phyloP scores from a whole-genome alignment of 345 rosid species.

The Streptanthus diversifolius region DNA sequence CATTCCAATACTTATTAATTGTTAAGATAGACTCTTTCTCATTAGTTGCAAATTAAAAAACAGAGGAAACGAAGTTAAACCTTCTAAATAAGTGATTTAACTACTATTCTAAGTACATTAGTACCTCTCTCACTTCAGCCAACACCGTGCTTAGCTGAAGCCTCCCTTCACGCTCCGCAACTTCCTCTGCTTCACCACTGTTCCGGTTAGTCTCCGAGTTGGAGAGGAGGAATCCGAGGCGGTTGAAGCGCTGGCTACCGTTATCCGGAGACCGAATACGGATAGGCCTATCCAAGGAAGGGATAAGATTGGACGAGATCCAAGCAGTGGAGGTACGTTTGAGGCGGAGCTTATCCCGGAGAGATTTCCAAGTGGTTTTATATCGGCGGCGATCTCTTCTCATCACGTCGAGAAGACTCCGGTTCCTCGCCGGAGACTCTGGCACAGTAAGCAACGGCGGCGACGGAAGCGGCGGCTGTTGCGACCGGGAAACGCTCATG shows the following conservation, averaged over 20 bases:
- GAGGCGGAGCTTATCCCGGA: slow-evolving; percentile 60
- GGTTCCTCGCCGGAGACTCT: slow-evolving; percentile 3
- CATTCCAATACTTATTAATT: no score
- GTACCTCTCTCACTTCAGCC: slow-evolving; percentile 52
- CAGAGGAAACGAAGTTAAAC: neutral
- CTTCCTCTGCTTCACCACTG: neutral
- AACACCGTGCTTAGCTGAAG: slow-evolving; percentile 34
- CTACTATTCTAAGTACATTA: slow-evolving; percentile 5
- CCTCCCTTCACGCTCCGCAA: slow-evolving; percentile 23
- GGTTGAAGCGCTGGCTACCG: neutral
- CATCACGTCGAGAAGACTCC: slow-evolving; percentile 53
- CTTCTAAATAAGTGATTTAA: no score
- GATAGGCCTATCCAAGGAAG: slow-evolving; percentile 43
- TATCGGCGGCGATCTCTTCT: slow-evolving; percentile 45
- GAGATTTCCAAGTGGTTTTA: slow-evolving; percentile 58
- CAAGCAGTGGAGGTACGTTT: slow-evolving; percentile 62
- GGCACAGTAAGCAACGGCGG: neutral
- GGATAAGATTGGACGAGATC: slow-evolving; percentile 46
- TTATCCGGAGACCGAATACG: neutral
- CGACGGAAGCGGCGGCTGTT: neutral
- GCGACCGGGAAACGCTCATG: neutral
- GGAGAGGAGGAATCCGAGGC: slow-evolving; percentile 37
- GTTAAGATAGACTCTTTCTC: neutral
- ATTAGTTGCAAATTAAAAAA: no score
- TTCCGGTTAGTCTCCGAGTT: slow-evolving; percentile 30